Percentiles rank a stretch among this genome's conserved stretches.
These are phyloP conservation scores for Penicillium sp. DNA, from an alignment of 2,329 filamentous ascomycete genomes.

Conservation along the genomic window DNA sequence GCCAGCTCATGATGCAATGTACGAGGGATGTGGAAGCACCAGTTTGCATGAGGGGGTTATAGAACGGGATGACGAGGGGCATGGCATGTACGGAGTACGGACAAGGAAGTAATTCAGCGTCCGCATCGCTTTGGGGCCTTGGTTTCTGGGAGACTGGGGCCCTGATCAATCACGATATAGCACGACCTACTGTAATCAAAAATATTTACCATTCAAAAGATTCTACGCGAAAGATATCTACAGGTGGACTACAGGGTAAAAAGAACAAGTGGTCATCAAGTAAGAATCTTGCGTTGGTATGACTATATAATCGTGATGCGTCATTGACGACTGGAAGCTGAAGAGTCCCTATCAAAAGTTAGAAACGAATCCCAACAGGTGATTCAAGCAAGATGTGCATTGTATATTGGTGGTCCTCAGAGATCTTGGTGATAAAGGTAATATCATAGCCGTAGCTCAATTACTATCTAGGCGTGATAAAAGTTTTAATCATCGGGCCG, in stretches of 20 bases:
- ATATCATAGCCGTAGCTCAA: constrained; percentile 66
- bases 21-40: neutral
- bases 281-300: neutral
- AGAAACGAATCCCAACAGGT: constrained; percentile 29
- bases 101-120: constrained; percentile 7
- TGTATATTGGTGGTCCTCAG: constrained; percentile 57
- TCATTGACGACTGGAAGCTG: constrained; percentile 1
- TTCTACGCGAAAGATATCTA: neutral
- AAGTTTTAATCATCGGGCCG: constrained; percentile 69
- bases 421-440: constrained; percentile 70
- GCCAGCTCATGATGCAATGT: constrained; percentile 25
- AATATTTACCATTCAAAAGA: constrained; percentile 21
- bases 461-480: constrained; percentile 70
- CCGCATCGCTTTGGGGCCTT: constrained; percentile 17
- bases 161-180: constrained; percentile 34
- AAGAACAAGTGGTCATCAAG: neutral
- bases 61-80: constrained; percentile 20
- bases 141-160: constrained; percentile 3
- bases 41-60: constrained; percentile 19
- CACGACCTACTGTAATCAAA: constrained; percentile 38
- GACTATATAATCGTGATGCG: neutral
- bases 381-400: constrained; percentile 25
- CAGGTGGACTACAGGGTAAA: neutral
- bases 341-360: constrained; percentile 27
- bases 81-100: constrained; percentile 15